A percentile compares a stretch with the other conserved stretches of the same genome.
Conservation (phyloP, 2,329 filamentous ascomycete species). For the Blumeriella jaapii region DNA sequence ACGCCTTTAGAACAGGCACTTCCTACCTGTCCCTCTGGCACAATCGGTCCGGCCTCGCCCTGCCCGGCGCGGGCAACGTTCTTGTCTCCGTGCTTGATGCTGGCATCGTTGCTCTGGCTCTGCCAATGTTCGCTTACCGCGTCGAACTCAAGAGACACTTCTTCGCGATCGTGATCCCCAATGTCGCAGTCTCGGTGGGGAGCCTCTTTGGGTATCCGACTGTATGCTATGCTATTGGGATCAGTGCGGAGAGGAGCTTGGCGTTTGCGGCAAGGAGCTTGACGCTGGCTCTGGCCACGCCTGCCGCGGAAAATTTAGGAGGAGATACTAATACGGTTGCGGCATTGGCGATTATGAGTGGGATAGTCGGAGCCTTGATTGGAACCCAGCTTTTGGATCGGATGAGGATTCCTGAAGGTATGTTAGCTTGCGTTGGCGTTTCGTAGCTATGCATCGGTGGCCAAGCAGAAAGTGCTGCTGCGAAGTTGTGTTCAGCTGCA, state of each 20-base stretch:
- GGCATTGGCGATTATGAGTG: constrained; percentile 46
- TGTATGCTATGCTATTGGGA: constrained; percentile 42
- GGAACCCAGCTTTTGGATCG: constrained; percentile 37
- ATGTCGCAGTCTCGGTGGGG: constrained; percentile 37
- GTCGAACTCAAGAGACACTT: constrained; percentile 43
- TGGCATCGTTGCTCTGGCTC: constrained; percentile 44
- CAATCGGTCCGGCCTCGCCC: constrained; percentile 21
- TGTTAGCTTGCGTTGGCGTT: constrained; percentile 7
- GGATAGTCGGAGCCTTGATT: constrained; percentile 46
- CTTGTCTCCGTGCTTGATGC: constrained; percentile 44
- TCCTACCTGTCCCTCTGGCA: constrained; percentile 43
- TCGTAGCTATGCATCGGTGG: too few species aligned
- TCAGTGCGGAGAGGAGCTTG: constrained; percentile 38
- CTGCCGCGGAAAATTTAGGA: constrained; percentile 43
- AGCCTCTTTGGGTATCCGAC: constrained; percentile 47
- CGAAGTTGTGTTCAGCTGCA: too few species aligned
- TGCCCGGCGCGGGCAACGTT: constrained; percentile 45
- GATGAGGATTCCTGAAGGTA: constrained; percentile 43
- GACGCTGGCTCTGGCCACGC: constrained; percentile 48
- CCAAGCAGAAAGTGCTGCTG: too few species aligned
- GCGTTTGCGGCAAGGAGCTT: constrained; percentile 45
- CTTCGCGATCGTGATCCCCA: constrained; percentile 41
- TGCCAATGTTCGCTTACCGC: constrained; percentile 51
- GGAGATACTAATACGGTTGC: constrained; percentile 45
- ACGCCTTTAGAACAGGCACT: constrained; percentile 39